A percentile compares a stretch with the other conserved stretches of the same genome.
These are phyloP conservation scores for Crithidia bombi DNA, from an alignment of 208 protist species.

Conservation along the genomic window DNA sequence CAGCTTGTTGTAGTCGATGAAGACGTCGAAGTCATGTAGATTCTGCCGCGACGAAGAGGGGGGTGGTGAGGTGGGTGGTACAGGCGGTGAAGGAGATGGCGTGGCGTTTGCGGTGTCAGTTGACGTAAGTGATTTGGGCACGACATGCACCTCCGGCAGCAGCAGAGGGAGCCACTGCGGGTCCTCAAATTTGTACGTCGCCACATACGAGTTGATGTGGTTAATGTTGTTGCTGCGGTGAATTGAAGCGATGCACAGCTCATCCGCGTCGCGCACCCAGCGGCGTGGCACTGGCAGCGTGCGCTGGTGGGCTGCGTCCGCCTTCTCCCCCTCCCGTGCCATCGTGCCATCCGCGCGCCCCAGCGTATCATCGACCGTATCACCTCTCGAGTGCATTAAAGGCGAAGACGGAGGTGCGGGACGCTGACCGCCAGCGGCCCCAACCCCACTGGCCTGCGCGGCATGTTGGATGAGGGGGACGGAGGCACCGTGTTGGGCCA, in stretches of 20 bases:
- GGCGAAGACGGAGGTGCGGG: neutral
- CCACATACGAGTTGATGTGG: conserved; percentile 79
- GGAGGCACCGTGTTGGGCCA: conserved; percentile 61
- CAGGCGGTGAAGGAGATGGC: neutral
- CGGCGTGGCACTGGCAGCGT: conserved; percentile 46
- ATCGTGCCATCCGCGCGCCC: neutral
- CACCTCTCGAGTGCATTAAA: neutral
- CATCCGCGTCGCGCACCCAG: conserved; percentile 85
- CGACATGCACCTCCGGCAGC: conserved; percentile 66
- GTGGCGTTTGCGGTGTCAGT: neutral
- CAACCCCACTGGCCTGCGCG: neutral
- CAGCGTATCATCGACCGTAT: neutral
- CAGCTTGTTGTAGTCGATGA: conserved; percentile 85
- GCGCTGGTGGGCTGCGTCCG: neutral
- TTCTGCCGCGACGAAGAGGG: neutral
- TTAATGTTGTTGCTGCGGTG: conserved; percentile 82
- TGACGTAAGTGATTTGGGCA: conserved; percentile 19
- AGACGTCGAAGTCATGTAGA: conserved; percentile 34
- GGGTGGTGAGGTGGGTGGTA: conserved; percentile 8
- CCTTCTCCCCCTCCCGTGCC: neutral
- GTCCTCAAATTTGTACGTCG: conserved; percentile 90
- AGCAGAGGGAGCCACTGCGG: conserved; percentile 85
- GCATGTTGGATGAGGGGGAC: conserved; percentile 49
- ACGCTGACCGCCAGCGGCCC: neutral
- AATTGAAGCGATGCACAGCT: conserved; percentile 80